phyloP scores from a whole-genome alignment of 768 basidiomycete species.

The Leccinum subtestaceum region DNA sequence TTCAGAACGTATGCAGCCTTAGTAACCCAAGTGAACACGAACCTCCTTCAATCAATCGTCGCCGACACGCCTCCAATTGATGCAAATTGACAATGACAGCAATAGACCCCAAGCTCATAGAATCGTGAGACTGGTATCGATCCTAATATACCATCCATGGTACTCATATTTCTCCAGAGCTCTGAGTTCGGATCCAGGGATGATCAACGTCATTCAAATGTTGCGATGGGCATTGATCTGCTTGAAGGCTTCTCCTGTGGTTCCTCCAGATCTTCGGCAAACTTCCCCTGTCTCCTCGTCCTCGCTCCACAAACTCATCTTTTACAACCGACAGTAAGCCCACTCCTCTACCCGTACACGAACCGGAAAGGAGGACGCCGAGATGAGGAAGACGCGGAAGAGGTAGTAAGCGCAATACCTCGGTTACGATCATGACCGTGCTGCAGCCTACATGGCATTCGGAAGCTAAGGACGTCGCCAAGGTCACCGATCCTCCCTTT shows the following conservation, averaged over 20 bases:
- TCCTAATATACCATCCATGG: neutral
- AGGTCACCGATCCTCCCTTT: constrained; percentile 75
- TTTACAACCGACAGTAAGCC: constrained; percentile 42
- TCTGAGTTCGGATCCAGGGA: constrained; percentile 49
- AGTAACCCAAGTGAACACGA: neutral
- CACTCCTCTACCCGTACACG: constrained; percentile 36
- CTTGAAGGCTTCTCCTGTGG: no score
- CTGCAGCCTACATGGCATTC: constrained; percentile 90
- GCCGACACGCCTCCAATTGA: constrained; percentile 49
- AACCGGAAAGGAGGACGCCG: constrained; percentile 55
- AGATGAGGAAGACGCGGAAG: constrained; percentile 70
- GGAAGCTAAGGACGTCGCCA: constrained; percentile 95
- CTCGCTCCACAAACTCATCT: constrained; percentile 34
- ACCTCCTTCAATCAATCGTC: neutral
- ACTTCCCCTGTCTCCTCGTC: constrained; percentile 23
- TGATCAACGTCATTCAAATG: no score
- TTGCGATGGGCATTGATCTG: no score
- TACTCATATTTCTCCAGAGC: constrained; percentile 36
- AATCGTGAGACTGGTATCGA: constrained; percentile 38
- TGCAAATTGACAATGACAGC: constrained; percentile 31
- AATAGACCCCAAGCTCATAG: constrained; percentile 63
- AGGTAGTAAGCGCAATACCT: constrained; percentile 73
- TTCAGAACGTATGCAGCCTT: constrained; percentile 52
- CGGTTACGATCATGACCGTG: constrained; percentile 88
- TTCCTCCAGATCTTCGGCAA: constrained; percentile 36